Percentiles rank a stretch among this genome's conserved stretches.
Conservation (phyloP, 2,329 filamentous ascomycete genomes). For the Aspergillus felis region DNA sequence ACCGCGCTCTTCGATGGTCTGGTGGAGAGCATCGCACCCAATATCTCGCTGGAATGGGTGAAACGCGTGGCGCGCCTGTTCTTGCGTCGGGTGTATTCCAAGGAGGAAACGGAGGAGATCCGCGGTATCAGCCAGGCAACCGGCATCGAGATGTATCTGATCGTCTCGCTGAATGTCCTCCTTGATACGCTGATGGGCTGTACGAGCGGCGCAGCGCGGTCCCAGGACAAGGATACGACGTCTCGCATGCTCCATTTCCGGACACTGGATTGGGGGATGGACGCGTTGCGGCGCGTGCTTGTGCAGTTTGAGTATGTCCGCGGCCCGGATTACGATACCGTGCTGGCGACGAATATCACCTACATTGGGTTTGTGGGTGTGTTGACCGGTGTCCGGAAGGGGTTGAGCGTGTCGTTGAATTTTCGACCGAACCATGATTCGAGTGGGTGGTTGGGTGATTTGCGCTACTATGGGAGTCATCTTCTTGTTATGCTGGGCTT, state of each 20-base stretch:
- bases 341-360: conserved; percentile 45
- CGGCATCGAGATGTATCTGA: conserved; percentile 54
- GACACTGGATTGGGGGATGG: conserved; percentile 54
- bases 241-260: conserved; percentile 38
- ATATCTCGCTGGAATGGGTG: conserved; percentile 23
- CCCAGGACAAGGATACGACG: conserved; percentile 7
- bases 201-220: conserved; percentile 52
- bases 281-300: conserved; percentile 46
- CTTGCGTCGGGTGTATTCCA: conserved; percentile 49
- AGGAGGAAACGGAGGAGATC: conserved; percentile 61
- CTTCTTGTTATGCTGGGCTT: conserved; percentile 52
- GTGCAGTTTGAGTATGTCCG: conserved; percentile 51
- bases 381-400: conserved; percentile 45
- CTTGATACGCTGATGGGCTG: conserved; percentile 64
- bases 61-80: conserved; percentile 43
- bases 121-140: conserved; percentile 51
- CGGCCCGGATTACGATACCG: conserved; percentile 24
- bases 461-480: conserved; percentile 47
- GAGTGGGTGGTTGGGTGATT: conserved; percentile 24
- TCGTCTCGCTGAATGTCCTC: conserved; percentile 61
- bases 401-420: conserved; percentile 49
- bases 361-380: conserved; percentile 51
- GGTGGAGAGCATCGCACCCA: conserved; percentile 4
- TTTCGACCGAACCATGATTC: conserved; percentile 50
- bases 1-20: conserved; percentile 19